A percentile compares a stretch with the other conserved stretches of the same genome.
Evolutionary conservation across 177 flowering plant species (phyloP).

Genomic region (Tripterygium wilfordii): DNA sequence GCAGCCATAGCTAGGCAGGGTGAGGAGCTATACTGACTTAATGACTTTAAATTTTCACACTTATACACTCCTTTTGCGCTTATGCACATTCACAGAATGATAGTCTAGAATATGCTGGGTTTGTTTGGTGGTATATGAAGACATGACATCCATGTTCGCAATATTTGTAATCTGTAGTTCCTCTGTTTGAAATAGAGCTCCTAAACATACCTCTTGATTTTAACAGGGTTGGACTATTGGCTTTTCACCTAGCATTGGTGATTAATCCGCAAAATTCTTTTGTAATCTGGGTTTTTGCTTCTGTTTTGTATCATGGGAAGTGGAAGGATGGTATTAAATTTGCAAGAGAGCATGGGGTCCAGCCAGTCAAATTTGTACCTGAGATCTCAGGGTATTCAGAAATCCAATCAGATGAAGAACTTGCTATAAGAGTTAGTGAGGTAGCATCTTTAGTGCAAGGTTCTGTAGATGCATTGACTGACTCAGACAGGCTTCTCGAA

Average conservation of each 20-base stretch:
- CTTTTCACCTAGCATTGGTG: constrained; percentile 79
- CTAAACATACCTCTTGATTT: not conserved
- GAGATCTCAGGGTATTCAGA: constrained; percentile 45
- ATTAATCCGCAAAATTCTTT: constrained; percentile 64
- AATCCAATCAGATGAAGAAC: constrained; percentile 45
- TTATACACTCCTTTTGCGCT: too few relatives aligned
- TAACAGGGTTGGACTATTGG: constrained; percentile 72
- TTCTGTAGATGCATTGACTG: constrained; percentile 36
- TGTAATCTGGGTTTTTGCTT: constrained; percentile 64
- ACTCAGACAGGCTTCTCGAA: constrained; percentile 21
- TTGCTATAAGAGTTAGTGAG: constrained; percentile 44
- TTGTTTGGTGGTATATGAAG: too few relatives aligned
- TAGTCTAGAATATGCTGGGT: too few relatives aligned
- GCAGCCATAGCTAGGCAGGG: too few relatives aligned
- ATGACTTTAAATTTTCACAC: too few relatives aligned
- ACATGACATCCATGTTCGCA: too few relatives aligned
- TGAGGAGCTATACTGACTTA: too few relatives aligned
- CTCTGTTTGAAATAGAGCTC: not conserved
- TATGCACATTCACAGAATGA: too few relatives aligned
- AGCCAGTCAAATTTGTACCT: constrained; percentile 31
- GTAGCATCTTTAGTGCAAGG: constrained; percentile 42
- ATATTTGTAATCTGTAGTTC: too few relatives aligned
- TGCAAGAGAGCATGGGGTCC: constrained; percentile 48
- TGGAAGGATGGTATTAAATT: constrained; percentile 60
- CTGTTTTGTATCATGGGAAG: constrained; percentile 54